phyloP scores from a whole-genome alignment of 1,284 basidiomycete species.

The Apiotrichum brassicae region DNA sequence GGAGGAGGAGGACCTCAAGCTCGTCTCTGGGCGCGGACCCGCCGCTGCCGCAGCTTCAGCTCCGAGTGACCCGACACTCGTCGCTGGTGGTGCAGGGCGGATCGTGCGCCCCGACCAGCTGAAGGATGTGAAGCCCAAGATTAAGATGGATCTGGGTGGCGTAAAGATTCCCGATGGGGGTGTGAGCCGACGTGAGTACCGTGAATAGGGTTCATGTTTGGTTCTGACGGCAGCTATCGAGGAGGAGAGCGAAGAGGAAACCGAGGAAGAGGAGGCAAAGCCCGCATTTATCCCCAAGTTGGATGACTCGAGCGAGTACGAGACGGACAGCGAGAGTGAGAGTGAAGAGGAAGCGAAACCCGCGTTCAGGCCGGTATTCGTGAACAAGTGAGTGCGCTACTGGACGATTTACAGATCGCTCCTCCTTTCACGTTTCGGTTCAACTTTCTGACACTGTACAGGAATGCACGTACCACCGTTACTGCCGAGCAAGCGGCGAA shows the following conservation, averaged over 20 bases:
- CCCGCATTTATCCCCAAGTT: slow-evolving; percentile 18
- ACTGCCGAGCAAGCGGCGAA: slow-evolving; percentile 34
- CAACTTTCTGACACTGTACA: slow-evolving; percentile 12
- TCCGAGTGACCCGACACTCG: slow-evolving; percentile 21
- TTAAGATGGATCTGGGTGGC: slow-evolving; percentile 33
- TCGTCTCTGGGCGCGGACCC: neutral
- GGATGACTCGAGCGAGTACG: slow-evolving; percentile 43
- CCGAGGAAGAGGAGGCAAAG: slow-evolving; percentile 30
- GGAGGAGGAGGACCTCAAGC: slow-evolving; percentile 15
- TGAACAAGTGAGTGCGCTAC: slow-evolving; percentile 33
- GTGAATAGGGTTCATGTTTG: too few relatives aligned
- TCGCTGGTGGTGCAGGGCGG: slow-evolving; percentile 44
- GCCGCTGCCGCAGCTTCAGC: slow-evolving; percentile 8
- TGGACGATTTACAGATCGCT: too few relatives aligned
- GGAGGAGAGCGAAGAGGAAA: slow-evolving; percentile 22
- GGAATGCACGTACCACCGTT: slow-evolving; percentile 33
- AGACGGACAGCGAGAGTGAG: slow-evolving; percentile 44
- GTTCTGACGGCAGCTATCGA: slow-evolving; percentile 10
- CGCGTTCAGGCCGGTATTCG: slow-evolving; percentile 44
- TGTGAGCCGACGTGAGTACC: slow-evolving; percentile 27
- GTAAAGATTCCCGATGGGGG: slow-evolving; percentile 40
- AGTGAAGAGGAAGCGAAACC: slow-evolving; percentile 42
- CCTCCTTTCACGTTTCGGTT: too few relatives aligned
- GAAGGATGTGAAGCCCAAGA: slow-evolving; percentile 11
- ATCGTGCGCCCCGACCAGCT: slow-evolving; percentile 25